Evolutionary conservation across 1,284 basidiomycete genomes (phyloP), one percentile per base, ranked within the genome.

Genomic region (Leccinum brunneo-olivaceum): DNA sequence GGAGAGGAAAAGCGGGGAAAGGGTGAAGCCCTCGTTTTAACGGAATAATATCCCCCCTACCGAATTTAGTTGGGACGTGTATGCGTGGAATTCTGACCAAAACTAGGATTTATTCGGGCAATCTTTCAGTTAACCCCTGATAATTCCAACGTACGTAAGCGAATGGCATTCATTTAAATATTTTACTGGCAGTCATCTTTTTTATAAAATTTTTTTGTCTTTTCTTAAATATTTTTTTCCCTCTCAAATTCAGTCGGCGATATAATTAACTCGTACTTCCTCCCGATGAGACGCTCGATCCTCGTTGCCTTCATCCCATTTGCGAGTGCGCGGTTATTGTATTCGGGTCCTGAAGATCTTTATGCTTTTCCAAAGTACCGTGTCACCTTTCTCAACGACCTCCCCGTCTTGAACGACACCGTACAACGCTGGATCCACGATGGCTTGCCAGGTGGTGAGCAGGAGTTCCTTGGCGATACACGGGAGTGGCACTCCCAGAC

Each of bases 321-420:
- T 27, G 55, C 60, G 32, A 43, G 58, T 3, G 71, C 78, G 3
- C 72, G 77, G 34, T 50, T 79, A 12, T 66, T 83, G 39, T 77
- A 84, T 56, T 79, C 83, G 1, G 72, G 85, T 28, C 84, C 85
- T 25, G 81, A 90, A 53, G 90, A 94, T 58, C 71, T 82, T 12
- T 78, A 81, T 59, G 83, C 89, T 0, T 90, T 84, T 60, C 90
- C 90, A 43, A 93, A 93, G 63, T 90, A 81, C 63, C 75, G 81
- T 40, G 80, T 93, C 51, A 69, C 80, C 35, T 93, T 89, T 64
- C 76, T 93, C 54, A 88, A 89, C 58, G 76, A 79, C 47, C 74
- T 82, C 14, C 89, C 90, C n/a, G 64, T 93, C 45, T 63, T 75
- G 7, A 81, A 81, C 55, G 69, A 79, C 33, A 90, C 89, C 10